phyloP scores from a whole-genome alignment of 2,329 filamentous ascomycete species.

The Pseudocercospora macadamiae region DNA sequence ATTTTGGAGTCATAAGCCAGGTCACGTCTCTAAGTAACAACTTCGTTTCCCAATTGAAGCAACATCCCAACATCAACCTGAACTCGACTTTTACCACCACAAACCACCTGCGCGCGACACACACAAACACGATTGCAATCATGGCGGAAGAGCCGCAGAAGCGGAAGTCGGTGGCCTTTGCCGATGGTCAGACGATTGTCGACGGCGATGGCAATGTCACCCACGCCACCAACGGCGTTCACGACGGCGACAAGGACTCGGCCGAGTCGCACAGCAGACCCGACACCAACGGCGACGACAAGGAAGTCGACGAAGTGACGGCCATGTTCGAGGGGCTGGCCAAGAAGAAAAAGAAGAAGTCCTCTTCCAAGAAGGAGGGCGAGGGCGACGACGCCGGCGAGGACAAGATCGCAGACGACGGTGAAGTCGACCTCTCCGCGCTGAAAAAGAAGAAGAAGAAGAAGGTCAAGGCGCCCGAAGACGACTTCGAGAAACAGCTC shows the following conservation, averaged over 20 bases:
- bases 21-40: background rate
- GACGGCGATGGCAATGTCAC: slow-evolving; percentile 86
- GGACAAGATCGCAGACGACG: slow-evolving; percentile 57
- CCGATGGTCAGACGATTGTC: slow-evolving; percentile 82
- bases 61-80: background rate
- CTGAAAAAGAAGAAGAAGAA: slow-evolving; percentile 92
- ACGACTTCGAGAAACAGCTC: slow-evolving; percentile 70
- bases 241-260: slow-evolving; percentile 73
- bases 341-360: slow-evolving; percentile 74
- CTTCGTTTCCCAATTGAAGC: background rate
- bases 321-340: slow-evolving; percentile 42
- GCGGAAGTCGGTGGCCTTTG: slow-evolving; percentile 93
- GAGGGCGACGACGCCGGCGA: slow-evolving; percentile 41
- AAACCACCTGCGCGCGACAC: background rate
- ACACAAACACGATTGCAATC: slow-evolving; percentile 43
- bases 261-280: slow-evolving; percentile 71
- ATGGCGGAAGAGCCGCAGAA: slow-evolving; percentile 64
- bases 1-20: slow-evolving; percentile 4
- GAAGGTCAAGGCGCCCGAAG: slow-evolving; percentile 61
- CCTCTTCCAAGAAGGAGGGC: slow-evolving; percentile 47
- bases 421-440: slow-evolving; percentile 65
- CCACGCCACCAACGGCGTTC: slow-evolving; percentile 65
- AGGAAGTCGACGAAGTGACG: slow-evolving; percentile 39
- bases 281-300: slow-evolving; percentile 31
- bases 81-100: background rate